A percentile compares a stretch with the other conserved stretches of the same genome.
These are phyloP conservation scores for Circinella minor DNA, from an alignment of 371 early-diverging fungal species.

Conservation along the genomic window DNA sequence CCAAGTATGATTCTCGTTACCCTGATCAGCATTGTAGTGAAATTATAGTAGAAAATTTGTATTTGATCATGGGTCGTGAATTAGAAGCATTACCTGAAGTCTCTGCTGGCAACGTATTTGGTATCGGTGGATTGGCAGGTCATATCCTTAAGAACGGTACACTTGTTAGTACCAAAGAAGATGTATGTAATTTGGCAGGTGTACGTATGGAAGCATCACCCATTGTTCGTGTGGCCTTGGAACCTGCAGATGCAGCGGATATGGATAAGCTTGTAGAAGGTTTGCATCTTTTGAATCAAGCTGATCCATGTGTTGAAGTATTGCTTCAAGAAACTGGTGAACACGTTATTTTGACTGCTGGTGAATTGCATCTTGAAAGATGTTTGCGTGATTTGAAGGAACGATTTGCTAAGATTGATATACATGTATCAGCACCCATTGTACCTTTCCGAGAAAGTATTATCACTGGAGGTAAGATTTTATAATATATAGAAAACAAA, in stretches of 20 bases:
- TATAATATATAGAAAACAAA: no score
- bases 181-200: conserved; percentile 63
- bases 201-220: conserved; percentile 67
- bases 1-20: conserved; percentile 82
- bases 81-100: conserved; percentile 82
- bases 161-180: conserved; percentile 65
- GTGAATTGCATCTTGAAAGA: conserved; percentile 96
- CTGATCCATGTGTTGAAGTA: conserved; percentile 95
- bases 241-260: conserved; percentile 86
- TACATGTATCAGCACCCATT: conserved; percentile 92
- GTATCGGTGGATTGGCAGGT: conserved; percentile 90
- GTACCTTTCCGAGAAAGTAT: conserved; percentile 98
- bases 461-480: conserved; percentile 38
- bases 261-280: conserved; percentile 89
- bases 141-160: conserved; percentile 93
- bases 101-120: conserved; percentile 96
- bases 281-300: conserved; percentile 86
- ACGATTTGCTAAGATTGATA: conserved; percentile 91
- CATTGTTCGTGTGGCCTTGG: conserved; percentile 96
- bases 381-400: conserved; percentile 95
- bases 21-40: conserved; percentile 73
- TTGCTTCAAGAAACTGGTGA: conserved; percentile 94
- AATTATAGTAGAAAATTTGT: conserved; percentile 78
- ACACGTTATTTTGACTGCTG: conserved; percentile 93
- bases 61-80: conserved; percentile 96